These are phyloP conservation scores for Chara braunii DNA, from an alignment of 139 green algal genomes.

Conservation along the genomic window DNA sequence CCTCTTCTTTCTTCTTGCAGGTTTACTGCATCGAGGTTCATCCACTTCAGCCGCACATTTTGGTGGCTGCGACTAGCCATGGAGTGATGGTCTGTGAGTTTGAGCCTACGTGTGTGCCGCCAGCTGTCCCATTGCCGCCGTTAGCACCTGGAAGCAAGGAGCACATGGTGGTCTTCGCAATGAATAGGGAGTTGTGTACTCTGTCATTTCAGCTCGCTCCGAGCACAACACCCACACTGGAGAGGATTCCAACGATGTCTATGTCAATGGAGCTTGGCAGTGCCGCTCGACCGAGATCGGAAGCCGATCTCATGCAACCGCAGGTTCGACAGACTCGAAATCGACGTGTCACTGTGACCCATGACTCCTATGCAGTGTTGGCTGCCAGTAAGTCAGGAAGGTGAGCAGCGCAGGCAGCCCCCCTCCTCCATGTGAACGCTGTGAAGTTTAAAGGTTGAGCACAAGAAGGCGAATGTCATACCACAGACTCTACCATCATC, in stretches of 20 bases:
- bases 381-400: not conserved
- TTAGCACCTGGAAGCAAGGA: constrained; percentile 7
- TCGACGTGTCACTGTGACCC: not conserved
- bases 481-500: no score
- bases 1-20: no score
- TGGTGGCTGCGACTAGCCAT: constrained; percentile 24
- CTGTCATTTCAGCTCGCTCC: not conserved
- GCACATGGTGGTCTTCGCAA: constrained; percentile 13
- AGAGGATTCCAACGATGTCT: no score
- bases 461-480: no score
- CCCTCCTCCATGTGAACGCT: no score
- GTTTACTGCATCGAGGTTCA: constrained; percentile 35
- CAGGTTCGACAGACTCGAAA: not conserved
- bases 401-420: no score
- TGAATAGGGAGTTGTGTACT: not conserved
- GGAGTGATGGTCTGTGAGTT: constrained; percentile 24
- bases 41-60: constrained; percentile 29
- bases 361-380: not conserved
- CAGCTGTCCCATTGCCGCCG: constrained; percentile 15
- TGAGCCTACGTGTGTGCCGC: constrained; percentile 12
- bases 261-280: no score
- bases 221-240: no score
- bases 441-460: no score
- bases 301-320: no score
- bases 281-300: no score